Evolutionary conservation across 2,329 filamentous ascomycete species (phyloP), one percentile per base, ranked within the genome.

Genomic region (Aspergillus aculeatinus): DNA sequence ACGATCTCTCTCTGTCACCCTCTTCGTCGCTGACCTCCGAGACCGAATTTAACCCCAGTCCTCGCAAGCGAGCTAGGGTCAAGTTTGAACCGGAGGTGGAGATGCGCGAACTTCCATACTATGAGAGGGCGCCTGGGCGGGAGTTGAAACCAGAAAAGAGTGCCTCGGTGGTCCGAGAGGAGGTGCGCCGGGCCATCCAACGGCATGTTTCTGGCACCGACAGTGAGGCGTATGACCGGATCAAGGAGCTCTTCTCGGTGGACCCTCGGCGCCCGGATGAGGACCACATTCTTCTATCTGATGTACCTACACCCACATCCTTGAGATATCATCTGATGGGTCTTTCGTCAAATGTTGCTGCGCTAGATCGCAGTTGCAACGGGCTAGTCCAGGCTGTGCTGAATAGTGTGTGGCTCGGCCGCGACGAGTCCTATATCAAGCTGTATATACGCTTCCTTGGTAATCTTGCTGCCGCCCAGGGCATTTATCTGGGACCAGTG

Each of bases 381-480:
- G 81, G 83, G 48, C 74, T 89, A 12, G 85, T 88, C 39, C 77
- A 83, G 62, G 81, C 85, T 9, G 76, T 87, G 10, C 73, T 88
- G 60, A 78, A 82, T 63, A 84, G 84, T 62, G 80, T 83, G 67
- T 89, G 86, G 86, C 76, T 87, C 42, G 85, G 84, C 49, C 80
- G 86, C 59, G 85, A 87, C 62, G 83, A 86, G 60, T 75, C 77
- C 19, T 88, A 87, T 68, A 80, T 85, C 51, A 80, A 79, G 60
- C 73, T 84, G 6, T 88, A 83, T 72, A 79, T 82, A 57, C 76
- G 81, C 47, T 84, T 88, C 60, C 68, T 88, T 53, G 81, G 82
- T 27, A 83, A 82, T 54, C 79, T 99, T 50, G 87, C 92, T 55
- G 96, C 91, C 61, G 89, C 92, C 0, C 91, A 97, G 70, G 89